Conservation (phyloP, 257 asterid species). For the Phtheirospermum japonicum region DNA sequence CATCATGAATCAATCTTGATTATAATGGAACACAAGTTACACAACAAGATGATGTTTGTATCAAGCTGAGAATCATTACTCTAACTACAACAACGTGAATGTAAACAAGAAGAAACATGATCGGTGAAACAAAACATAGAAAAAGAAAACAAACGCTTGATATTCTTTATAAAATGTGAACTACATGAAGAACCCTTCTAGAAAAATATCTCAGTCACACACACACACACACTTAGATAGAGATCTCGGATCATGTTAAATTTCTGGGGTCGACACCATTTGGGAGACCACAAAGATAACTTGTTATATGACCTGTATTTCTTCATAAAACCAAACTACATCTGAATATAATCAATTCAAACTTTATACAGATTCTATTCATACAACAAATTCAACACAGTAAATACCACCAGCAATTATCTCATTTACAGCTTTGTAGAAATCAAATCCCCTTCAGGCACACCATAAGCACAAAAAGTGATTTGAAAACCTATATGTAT, state of each 20-base stretch:
- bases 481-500: not conserved
- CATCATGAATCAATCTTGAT: conserved; percentile 6
- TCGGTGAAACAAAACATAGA: not conserved
- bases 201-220: not conserved
- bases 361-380: not conserved
- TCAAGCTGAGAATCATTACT: conserved; percentile 3
- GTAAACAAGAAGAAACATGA: conserved; percentile 15
- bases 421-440: not conserved
- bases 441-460: not conserved
- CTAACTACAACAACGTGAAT: not conserved
- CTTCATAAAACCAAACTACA: not conserved
- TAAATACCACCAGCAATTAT: not conserved
- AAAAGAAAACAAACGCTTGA: not conserved
- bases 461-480: not conserved
- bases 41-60: not conserved
- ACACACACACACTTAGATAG: too few relatives aligned
- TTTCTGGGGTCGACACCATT: not conserved
- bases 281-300: not conserved
- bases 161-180: not conserved
- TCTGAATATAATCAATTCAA: too few relatives aligned
- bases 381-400: not conserved
- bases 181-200: not conserved
- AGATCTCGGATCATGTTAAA: not conserved
- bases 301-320: not conserved
- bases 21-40: not conserved